Evolutionary conservation across 768 basidiomycete species (phyloP).

Genomic region (Tulasnella sp.): DNA sequence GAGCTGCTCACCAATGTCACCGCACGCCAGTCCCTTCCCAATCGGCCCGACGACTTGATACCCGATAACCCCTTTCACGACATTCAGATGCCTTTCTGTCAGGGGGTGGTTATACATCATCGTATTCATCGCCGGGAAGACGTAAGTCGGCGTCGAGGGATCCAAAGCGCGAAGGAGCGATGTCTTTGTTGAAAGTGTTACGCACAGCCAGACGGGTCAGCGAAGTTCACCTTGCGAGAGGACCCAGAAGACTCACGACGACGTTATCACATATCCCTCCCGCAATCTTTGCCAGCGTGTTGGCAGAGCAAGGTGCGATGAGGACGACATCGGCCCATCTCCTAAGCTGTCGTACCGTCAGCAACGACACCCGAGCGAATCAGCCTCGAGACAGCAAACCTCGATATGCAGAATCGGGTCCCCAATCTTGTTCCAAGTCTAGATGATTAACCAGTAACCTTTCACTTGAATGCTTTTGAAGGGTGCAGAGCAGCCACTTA

Average conservation of each 20-base stretch:
- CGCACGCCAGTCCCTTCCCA: slow-evolving; percentile 79
- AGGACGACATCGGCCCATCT: slow-evolving; percentile 92
- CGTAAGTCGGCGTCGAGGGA: slow-evolving; percentile 71
- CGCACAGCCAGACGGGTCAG: neutral
- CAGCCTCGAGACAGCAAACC: slow-evolving; percentile 35
- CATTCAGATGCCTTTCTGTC: slow-evolving; percentile 67
- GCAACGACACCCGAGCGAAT: neutral
- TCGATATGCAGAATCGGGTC: slow-evolving; percentile 96
- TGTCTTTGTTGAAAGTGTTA: slow-evolving; percentile 27
- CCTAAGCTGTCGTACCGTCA: slow-evolving; percentile 26
- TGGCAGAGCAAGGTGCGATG: slow-evolving; percentile 93
- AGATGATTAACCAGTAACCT: neutral
- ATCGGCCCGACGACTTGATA: slow-evolving; percentile 82
- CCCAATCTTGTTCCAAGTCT: slow-evolving; percentile 66
- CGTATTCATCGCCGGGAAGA: slow-evolving; percentile 99
- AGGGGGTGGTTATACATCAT: slow-evolving; percentile 94
- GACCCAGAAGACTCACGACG: slow-evolving; percentile 37
- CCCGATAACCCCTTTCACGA: slow-evolving; percentile 59
- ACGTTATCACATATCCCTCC: slow-evolving; percentile 84
- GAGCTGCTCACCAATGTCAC: slow-evolving; percentile 63
- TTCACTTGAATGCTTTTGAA: neutral
- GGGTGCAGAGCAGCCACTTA: slow-evolving; percentile 31
- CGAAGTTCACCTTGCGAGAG: neutral
- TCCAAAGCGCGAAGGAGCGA: slow-evolving; percentile 66
- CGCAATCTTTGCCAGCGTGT: slow-evolving; percentile 87